Evolutionary conservation across 805 yeast genomes (phyloP), one percentile per base, ranked within the genome.

Genomic region (Yarrowia sp.): DNA sequence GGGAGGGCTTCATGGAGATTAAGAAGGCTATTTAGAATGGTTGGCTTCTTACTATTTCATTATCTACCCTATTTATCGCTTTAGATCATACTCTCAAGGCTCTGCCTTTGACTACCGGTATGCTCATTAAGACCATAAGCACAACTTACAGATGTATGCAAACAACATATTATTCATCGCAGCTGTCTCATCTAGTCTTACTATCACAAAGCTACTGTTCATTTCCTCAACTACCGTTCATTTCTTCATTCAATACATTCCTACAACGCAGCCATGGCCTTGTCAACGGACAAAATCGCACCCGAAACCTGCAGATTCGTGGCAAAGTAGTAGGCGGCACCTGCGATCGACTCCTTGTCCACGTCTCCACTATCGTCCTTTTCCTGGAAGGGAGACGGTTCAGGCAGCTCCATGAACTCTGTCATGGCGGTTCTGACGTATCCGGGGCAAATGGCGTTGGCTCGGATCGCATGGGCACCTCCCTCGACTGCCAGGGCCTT

Each of bases 381-480:
- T 70, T 69, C 15, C 70, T 50, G 35, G 42, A 70, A 58, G 35
- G 72, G 69, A 3, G 63, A 49, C 3, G 70, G 69, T 3, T 69
- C 35, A 1, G 69, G 46, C 5, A 36, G 53, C 2, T 41, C 59
- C 36, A 71, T 71, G 38, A 41, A 32, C 15, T 66, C 43, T 43
- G 73, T 70, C 87, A 91, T 90, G 8, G 84, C 89, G 0, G 97
- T 91, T 38, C 84, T 88, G 5, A 77, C 78, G 40, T 89, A 78
- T 0, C 94, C 94, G 0, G 97, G 95, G n/a, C 87, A 76, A 0
- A 92, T 76, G 1, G 89, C 80, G 75, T 90, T 90, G 49, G 88
- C 88, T 53, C 91, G 77, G 2, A 91, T 82, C 11, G 81, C 80
- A 38, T 78, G 76, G 0, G 85, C 77, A 14, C 82, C 83, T 70